Percentiles rank a stretch among this genome's conserved stretches.
Evolutionary conservation across 495 filamentous ascomycete genomes (phyloP).

Genomic region (Hypoxylon lienhwacheense): DNA sequence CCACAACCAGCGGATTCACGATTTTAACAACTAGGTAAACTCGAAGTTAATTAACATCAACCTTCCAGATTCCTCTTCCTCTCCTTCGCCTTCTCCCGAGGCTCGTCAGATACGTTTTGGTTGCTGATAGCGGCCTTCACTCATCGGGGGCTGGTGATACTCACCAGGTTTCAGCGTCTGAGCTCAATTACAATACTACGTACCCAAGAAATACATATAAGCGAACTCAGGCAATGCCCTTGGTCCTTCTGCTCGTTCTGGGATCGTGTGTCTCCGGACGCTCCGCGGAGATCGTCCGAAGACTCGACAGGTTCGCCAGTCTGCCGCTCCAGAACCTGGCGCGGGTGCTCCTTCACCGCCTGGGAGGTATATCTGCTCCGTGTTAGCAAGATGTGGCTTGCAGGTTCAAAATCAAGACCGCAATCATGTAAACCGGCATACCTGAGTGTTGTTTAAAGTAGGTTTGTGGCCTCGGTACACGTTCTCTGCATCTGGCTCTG

Average conservation of each 20-base stretch:
- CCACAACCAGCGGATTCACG: too few relatives aligned
- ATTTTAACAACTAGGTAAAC: not conserved
- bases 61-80: conserved; percentile 38
- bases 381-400: not conserved
- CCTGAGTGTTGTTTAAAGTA: conserved; percentile 51
- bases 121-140: conserved; percentile 51
- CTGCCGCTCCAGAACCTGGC: conserved; percentile 45
- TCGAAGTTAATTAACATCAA: not conserved
- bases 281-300: conserved; percentile 13
- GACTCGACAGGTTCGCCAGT: conserved; percentile 36
- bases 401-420: not conserved
- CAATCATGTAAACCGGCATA: conserved; percentile 24
- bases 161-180: too few relatives aligned
- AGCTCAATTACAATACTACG: not conserved
- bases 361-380: conserved; percentile 44
- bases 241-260: conserved; percentile 44
- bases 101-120: conserved; percentile 51
- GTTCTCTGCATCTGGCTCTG: conserved; percentile 40
- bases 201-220: too few relatives aligned
- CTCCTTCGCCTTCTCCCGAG: conserved; percentile 50
- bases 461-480: conserved; percentile 54
- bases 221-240: conserved; percentile 42
- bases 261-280: not conserved
- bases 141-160: conserved; percentile 41
- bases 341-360: conserved; percentile 49